phyloP scores from a whole-genome alignment of 345 rosid species.

The Lenwebbia sp. region DNA sequence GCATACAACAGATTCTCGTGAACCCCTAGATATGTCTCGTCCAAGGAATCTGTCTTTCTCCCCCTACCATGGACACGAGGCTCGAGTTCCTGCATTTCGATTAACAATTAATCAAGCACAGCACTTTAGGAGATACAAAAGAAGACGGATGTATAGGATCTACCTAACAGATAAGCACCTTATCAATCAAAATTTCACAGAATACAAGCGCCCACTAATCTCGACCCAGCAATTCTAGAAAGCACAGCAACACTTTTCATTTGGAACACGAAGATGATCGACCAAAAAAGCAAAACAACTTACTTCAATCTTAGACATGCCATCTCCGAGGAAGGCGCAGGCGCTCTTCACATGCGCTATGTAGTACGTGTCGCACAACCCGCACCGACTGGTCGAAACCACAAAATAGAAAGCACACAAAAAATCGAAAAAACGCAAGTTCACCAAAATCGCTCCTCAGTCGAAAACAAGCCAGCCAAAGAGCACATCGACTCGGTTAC shows the following conservation, averaged over 20 bases:
- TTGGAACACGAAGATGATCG: background rate
- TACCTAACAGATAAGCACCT: background rate
- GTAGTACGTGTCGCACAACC: constrained; percentile 88
- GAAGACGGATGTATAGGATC: background rate
- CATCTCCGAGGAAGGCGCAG: constrained; percentile 93
- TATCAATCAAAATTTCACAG: background rate
- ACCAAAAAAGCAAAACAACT: background rate
- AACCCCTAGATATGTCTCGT: constrained; percentile 82
- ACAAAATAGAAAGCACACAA: background rate
- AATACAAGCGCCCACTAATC: background rate
- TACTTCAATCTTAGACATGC: constrained; percentile 93
- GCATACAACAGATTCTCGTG: constrained; percentile 73
- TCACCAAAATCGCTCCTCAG: background rate
- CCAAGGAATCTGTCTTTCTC: constrained; percentile 54
- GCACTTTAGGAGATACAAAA: background rate
- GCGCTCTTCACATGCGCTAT: constrained; percentile 90
- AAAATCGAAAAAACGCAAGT: background rate
- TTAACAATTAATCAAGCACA: background rate
- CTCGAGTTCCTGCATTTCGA: constrained; percentile 47
- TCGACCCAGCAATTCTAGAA: background rate
- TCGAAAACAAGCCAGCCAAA: background rate
- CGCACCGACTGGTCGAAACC: constrained; percentile 47
- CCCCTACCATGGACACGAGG: constrained; percentile 91
- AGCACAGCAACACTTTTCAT: background rate
- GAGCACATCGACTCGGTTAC: constrained; percentile 7